Base-by-base conservation (phyloP, 2,329 filamentous ascomycete species). In the Botrytis porri region DNA sequence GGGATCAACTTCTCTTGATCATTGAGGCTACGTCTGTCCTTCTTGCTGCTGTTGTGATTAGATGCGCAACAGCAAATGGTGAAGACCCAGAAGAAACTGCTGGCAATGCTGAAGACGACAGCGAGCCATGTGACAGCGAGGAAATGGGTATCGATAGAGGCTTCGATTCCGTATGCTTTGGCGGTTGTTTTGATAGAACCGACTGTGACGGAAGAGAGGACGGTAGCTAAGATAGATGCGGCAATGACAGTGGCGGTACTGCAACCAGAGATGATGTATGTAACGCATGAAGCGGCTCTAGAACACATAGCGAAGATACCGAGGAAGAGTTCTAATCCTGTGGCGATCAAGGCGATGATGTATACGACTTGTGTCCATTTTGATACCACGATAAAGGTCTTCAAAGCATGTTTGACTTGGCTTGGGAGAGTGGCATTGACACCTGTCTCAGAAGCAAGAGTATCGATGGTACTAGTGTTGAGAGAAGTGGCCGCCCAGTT, bases 51-150 rank as follows among this genome's bases (percentile, higher is more conserved):
- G 39, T 73, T 77, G 35, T 75, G 65, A 39, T 78, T 73, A 22
- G 76, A 37, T 2, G 75, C 77, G 86, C 95, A 97, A 89, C 95
- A 98, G 91, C 95, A 98, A 79, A 92, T 88, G 82, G 90, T 93
- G 82, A 97, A 89, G 80, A 95, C 84, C 95, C 96, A 98, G 91
- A 98, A 98, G 81, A 97, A 83, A 76, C 88, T 89, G 12, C 92
- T 91, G 60, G 83, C 93, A 48, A 96, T 81, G 75, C 92, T 91
- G 81, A 97, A 94, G 41, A 88, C 92, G 57, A 91, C 91, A 61
- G 90, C 91, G 74, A 98, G 85, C 93, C 95, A 98, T 78, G 92
- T 88, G 32, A 90, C 84, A 51, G 87, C 87, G 71, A 96, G 89
- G 84, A 92, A 95, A 74, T 86, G 84, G 43, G 82, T 88, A 83